These are phyloP conservation scores for Gypsophila paniculata DNA, from an alignment of 179 eudicot genomes.

Conservation along the genomic window DNA sequence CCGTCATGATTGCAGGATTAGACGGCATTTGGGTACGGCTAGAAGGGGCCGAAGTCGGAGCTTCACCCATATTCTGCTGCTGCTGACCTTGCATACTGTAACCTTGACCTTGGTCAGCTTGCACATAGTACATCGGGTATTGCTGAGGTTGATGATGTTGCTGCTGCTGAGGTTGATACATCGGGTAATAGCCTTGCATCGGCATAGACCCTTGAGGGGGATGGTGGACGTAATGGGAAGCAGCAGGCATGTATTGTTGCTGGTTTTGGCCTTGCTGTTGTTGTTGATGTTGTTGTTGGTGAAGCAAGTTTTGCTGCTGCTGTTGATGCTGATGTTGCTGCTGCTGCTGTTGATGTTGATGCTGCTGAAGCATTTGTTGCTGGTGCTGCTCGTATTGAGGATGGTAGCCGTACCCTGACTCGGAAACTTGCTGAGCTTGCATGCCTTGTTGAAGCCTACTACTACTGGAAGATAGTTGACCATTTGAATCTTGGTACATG, in stretches of 20 bases:
- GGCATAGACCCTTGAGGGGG: slow-evolving; percentile 55
- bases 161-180: slow-evolving; percentile 74
- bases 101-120: slow-evolving; percentile 63
- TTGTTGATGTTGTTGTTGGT: slow-evolving; percentile 29
- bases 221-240: slow-evolving; percentile 59
- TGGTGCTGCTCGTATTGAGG: slow-evolving; percentile 50
- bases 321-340: slow-evolving; percentile 32
- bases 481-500: slow-evolving; percentile 49
- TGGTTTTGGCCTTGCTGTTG: slow-evolving; percentile 28
- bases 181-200: slow-evolving; percentile 46
- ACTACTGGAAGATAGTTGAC: slow-evolving; percentile 45
- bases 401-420: slow-evolving; percentile 46
- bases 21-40: slow-evolving; percentile 47
- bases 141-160: slow-evolving; percentile 50
- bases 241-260: slow-evolving; percentile 59
- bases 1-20: slow-evolving; percentile 28
- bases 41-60: slow-evolving; percentile 30
- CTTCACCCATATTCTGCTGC: slow-evolving; percentile 39
- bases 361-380: slow-evolving; percentile 29
- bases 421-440: slow-evolving; percentile 57
- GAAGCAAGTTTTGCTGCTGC: slow-evolving; percentile 29
- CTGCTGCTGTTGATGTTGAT: slow-evolving; percentile 29
- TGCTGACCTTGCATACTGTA: slow-evolving; percentile 45
- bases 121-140: slow-evolving; percentile 50
- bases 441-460: slow-evolving; percentile 31